Percentiles rank a stretch among this genome's conserved stretches.
Evolutionary conservation across 805 yeast species (phyloP).

Genomic region (Pichia exigua): DNA sequence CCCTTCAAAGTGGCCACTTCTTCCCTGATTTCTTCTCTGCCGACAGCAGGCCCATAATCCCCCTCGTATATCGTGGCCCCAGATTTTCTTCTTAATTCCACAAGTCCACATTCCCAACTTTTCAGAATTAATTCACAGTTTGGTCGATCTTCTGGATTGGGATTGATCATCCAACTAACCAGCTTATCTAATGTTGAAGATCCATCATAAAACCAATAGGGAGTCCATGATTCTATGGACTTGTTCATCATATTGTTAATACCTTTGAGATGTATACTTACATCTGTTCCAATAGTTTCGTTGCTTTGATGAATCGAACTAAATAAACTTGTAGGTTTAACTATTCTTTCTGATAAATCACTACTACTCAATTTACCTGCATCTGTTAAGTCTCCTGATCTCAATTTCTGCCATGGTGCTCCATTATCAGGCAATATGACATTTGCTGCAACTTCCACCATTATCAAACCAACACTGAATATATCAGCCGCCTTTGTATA

Average conservation of each 20-base stretch:
- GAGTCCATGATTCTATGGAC: slow-evolving; percentile 52
- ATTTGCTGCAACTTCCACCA: slow-evolving; percentile 94
- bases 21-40: slow-evolving; percentile 30
- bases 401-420: slow-evolving; percentile 87
- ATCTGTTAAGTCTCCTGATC: slow-evolving; percentile 92
- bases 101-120: slow-evolving; percentile 65
- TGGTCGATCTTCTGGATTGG: slow-evolving; percentile 76
- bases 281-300: slow-evolving; percentile 8
- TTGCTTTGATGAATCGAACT: slow-evolving; percentile 8
- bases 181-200: slow-evolving; percentile 64
- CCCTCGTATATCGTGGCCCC: slow-evolving; percentile 96
- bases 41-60: slow-evolving; percentile 68
- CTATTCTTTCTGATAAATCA: slow-evolving; percentile 37
- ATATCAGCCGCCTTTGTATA: slow-evolving; percentile 92
- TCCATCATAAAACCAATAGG: slow-evolving; percentile 70
- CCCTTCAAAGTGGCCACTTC: slow-evolving; percentile 5
- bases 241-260: background rate
- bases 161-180: slow-evolving; percentile 85
- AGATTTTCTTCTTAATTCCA: slow-evolving; percentile 74
- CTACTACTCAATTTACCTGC: slow-evolving; percentile 81
- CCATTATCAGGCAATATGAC: slow-evolving; percentile 94
- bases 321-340: slow-evolving; percentile 14
- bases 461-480: slow-evolving; percentile 86
- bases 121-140: slow-evolving; percentile 63
- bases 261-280: background rate